Evolutionary conservation across 208 protist species (phyloP).

Genomic region (Leishmania arabica): DNA sequence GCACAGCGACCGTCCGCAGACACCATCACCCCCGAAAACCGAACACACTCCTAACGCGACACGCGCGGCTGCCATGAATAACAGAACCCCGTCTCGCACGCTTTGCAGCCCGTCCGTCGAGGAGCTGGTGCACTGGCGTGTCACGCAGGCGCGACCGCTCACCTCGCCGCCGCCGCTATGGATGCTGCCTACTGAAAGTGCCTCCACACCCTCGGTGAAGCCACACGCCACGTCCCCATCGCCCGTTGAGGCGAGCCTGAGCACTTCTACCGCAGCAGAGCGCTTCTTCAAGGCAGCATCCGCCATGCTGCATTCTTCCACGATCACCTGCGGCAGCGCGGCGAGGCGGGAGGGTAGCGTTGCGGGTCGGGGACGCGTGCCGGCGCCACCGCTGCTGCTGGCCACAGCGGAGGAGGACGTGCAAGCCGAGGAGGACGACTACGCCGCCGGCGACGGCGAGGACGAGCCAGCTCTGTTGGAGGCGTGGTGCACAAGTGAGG

Average conservation of each 20-base stretch:
- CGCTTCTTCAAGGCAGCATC: constrained; percentile 23
- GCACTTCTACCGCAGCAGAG: constrained; percentile 6
- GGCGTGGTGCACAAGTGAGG: constrained; percentile 27
- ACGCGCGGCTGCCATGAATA: not conserved
- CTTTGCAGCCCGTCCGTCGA: constrained; percentile 16
- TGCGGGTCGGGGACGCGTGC: not conserved
- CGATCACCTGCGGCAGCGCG: not conserved
- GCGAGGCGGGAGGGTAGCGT: not conserved
- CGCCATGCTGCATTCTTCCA: constrained; percentile 16
- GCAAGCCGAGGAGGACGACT: not conserved
- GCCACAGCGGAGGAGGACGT: not conserved
- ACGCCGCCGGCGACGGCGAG: constrained; percentile 1
- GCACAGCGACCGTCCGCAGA: not conserved
- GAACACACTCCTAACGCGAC: not conserved
- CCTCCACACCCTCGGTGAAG: not conserved
- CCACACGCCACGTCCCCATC: not conserved
- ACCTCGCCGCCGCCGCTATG: not conserved
- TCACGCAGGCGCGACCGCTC: not conserved
- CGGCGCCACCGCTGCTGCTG: not conserved
- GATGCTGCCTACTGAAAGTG: not conserved
- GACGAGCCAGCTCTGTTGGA: constrained; percentile 11
- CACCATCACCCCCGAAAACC: not conserved
- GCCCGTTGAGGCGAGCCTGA: not conserved
- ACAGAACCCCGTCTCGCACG: constrained; percentile 2
- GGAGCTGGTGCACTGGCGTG: constrained; percentile 2